These are phyloP conservation scores for Ceraceosorus guamensis DNA, from an alignment of 1,284 basidiomycete genomes.

Conservation along the genomic window DNA sequence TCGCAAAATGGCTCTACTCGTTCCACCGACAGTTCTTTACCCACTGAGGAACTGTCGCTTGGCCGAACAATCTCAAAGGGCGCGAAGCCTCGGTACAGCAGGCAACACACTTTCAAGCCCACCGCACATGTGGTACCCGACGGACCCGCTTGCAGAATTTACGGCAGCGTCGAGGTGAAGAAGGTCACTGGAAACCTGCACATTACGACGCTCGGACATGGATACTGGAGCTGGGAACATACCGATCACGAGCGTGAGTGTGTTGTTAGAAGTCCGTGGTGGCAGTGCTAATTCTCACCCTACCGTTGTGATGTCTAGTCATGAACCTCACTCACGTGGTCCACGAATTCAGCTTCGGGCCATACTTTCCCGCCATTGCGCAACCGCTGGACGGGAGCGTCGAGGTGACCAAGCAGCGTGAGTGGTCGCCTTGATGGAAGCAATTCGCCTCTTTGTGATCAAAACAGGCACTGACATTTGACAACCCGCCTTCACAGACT, in stretches of 20 bases:
- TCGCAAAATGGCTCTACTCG: neutral
- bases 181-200: constrained; percentile 67
- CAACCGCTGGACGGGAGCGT: constrained; percentile 76
- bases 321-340: constrained; percentile 97
- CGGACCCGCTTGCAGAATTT: constrained; percentile 68
- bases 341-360: constrained; percentile 92
- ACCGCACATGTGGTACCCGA: constrained; percentile 44
- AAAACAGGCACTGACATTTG: neutral
- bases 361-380: constrained; percentile 87
- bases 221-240: constrained; percentile 77
- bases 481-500: constrained; percentile 10
- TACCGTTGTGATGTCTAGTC: constrained; percentile 52
- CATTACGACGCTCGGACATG: constrained; percentile 81
- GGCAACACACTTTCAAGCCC: constrained; percentile 37
- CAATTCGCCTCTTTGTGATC: neutral
- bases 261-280: neutral
- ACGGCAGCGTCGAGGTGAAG: constrained; percentile 75
- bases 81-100: neutral
- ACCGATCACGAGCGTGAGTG: constrained; percentile 71
- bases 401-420: constrained; percentile 71
- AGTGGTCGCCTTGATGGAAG: constrained; percentile 45
- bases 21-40: neutral
- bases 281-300: neutral
- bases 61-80: neutral
- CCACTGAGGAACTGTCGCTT: neutral